Base-by-base conservation (phyloP, 345 rosid genomes). In the Litchi chinensis region DNA sequence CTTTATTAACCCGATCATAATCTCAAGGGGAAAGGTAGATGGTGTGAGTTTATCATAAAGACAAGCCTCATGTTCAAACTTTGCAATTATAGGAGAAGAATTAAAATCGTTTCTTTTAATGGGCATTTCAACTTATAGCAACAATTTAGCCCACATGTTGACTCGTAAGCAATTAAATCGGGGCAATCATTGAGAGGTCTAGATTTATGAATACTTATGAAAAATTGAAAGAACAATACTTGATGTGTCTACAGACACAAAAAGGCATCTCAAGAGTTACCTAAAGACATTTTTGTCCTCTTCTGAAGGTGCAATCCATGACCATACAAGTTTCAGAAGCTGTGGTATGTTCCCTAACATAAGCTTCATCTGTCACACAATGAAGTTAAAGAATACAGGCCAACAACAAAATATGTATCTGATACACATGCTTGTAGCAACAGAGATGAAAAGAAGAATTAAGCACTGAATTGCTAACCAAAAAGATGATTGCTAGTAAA, bases 301-400 rank as follows among this genome's bases (percentile, higher is more conserved):
- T 85, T 90, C 98, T 79, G 91, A 85, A 79, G 98, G 97, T 21
- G 98, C 90, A 84, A 95, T 88, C 99, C 99, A 95, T 66, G 89
- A 93, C 99, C 99, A 95, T 78, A 95, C 87, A 86, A 89, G 82
- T 86, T 95, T 96, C 83, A 95, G 88, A 77, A 94, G 91, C 82
- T 88, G 91, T 40, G 98, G 92, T 80, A 95, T 89, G 80, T 95
- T 78, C 73, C 97, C 98, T 82, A 89, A 83, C 99, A 95, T 93
- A 79, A 95, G 95, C 85, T 86, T 90, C 97, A 92, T 94, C 99
- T 95, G 88, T 65, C 71, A 79, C 81, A 69, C 44, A 83, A 77
- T 40, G 60, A 64, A 9, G 64, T 79, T 76, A 80, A 82, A 75
- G 77, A 70, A 43, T 10, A 28, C 8, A 28, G 70, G 28, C 52